These are phyloP conservation scores for Herpetomonas samuelpessoai DNA, from an alignment of 208 protist genomes.

Conservation along the genomic window DNA sequence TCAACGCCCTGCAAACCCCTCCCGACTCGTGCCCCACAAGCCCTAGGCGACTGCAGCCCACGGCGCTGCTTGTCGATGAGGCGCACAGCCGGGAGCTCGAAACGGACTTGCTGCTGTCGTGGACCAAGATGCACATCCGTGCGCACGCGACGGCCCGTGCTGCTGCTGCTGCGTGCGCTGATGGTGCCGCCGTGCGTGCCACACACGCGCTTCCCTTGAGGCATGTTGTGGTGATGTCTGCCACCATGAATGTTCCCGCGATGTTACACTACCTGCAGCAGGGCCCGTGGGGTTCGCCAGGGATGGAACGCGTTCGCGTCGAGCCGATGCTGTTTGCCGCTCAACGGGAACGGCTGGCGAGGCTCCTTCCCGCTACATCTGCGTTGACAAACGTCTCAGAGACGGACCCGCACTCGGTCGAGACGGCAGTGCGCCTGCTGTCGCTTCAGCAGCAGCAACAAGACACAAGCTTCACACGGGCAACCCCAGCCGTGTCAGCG, in stretches of 20 bases:
- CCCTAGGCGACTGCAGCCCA: conserved; percentile 28
- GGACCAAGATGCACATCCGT: conserved; percentile 23
- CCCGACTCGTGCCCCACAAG: neutral
- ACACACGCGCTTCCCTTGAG: conserved; percentile 14
- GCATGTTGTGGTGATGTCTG: conserved; percentile 75
- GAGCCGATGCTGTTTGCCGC: conserved; percentile 1
- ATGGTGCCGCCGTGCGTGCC: neutral
- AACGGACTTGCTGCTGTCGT: conserved; percentile 69
- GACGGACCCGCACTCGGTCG: neutral
- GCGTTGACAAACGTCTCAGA: neutral
- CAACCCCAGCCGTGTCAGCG: too few species aligned
- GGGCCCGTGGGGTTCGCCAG: neutral
- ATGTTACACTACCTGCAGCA: conserved; percentile 41
- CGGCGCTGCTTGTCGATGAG: conserved; percentile 77
- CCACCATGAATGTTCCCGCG: conserved; percentile 43
- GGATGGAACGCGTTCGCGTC: neutral
- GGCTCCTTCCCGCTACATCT: neutral
- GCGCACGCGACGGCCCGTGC: neutral
- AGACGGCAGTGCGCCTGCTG: neutral
- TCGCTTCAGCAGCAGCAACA: neutral
- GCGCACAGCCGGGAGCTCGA: conserved; percentile 70
- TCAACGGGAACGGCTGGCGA: neutral
- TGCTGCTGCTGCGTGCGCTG: neutral
- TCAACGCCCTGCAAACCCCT: conserved; percentile 29
- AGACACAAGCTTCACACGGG: neutral